Percentiles rank a stretch among this genome's conserved stretches.
Conservation (phyloP, 345 rosid species). For the Syzygium grande region DNA sequence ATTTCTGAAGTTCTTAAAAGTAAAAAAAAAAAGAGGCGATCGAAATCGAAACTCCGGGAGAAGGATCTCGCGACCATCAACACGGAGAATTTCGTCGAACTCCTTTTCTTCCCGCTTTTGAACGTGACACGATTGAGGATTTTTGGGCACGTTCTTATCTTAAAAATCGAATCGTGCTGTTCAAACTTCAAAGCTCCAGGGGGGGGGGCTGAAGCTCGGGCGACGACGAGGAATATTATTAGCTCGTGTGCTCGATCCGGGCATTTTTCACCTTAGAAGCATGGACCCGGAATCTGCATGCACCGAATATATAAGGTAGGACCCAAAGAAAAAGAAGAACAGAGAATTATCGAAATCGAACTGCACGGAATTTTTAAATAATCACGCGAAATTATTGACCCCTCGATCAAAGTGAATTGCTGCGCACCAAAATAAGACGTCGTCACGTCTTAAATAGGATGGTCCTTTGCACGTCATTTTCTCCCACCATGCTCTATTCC, state of each 20-base stretch:
- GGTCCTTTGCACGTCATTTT: neutral
- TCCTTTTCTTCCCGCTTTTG: neutral
- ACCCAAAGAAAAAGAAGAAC: too few species aligned
- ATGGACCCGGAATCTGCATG: neutral
- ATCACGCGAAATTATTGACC: neutral
- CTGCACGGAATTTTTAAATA: neutral
- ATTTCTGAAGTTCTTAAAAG: neutral
- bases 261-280: neutral
- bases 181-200: neutral
- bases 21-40: neutral
- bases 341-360: neutral
- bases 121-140: neutral
- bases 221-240: neutral
- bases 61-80: neutral
- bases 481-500: neutral
- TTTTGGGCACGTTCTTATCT: neutral
- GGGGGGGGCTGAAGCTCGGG: neutral
- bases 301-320: neutral
- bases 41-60: neutral
- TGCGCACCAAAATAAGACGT: neutral
- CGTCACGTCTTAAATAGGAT: neutral
- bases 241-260: neutral
- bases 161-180: neutral
- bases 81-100: neutral
- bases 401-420: neutral